Percentiles rank a stretch among this genome's conserved stretches.
Conservation (phyloP, 2,329 filamentous ascomycete species). For the Endocalyx cinctus region DNA sequence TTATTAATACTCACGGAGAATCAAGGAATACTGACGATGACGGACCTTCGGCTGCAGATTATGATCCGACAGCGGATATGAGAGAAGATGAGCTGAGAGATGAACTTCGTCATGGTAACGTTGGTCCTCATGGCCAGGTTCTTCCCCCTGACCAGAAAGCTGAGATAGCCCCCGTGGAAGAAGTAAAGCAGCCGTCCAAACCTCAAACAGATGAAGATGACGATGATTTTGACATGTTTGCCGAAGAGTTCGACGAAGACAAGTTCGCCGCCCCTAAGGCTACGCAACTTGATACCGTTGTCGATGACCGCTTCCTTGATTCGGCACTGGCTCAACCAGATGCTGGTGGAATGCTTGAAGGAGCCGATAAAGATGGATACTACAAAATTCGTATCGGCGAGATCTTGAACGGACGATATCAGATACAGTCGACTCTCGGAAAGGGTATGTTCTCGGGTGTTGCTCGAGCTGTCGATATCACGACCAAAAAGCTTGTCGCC, state of each 20-base stretch:
- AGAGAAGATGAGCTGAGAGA: conserved; percentile 63
- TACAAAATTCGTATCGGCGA: conserved; percentile 94
- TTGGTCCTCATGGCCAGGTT: conserved; percentile 54
- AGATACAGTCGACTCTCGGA: conserved; percentile 80
- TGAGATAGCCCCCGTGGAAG: conserved; percentile 29
- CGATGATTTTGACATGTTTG: conserved; percentile 85
- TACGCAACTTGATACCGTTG: conserved; percentile 31
- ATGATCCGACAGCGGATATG: conserved; percentile 74
- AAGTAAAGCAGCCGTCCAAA: conserved; percentile 33
- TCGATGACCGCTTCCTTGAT: conserved; percentile 42
- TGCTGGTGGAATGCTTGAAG: conserved; percentile 77
- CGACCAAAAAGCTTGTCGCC: conserved; percentile 72
- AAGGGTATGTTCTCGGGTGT: conserved; percentile 97
- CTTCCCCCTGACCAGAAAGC: conserved; percentile 34
- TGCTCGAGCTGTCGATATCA: conserved; percentile 78
- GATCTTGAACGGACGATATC: conserved; percentile 82
- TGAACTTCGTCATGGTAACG: conserved; percentile 47
- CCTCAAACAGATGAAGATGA: conserved; percentile 52
- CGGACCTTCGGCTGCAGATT: conserved; percentile 71
- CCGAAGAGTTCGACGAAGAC: conserved; percentile 68
- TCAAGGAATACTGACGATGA: conserved; percentile 48
- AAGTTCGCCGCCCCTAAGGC: conserved; percentile 55
- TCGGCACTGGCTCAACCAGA: conserved; percentile 44
- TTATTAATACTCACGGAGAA: conserved; percentile 57
- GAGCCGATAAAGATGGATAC: conserved; percentile 91